These are phyloP conservation scores for Yamadazyma spencermartinsiae DNA, from an alignment of 1,139 yeast genomes.

Conservation along the genomic window DNA sequence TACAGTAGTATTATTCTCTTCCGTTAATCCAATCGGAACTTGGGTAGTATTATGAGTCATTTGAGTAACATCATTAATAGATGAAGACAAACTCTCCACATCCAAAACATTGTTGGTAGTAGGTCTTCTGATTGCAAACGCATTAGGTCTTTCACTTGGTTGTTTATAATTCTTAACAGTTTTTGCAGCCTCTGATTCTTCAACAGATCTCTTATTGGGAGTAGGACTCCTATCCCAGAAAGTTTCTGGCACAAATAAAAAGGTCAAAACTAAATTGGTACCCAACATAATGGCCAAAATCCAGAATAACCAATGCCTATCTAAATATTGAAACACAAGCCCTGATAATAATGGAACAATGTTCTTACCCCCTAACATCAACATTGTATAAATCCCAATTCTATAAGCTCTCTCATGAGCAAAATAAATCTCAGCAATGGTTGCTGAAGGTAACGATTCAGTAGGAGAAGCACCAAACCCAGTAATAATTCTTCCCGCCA, in stretches of 20 bases:
- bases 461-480: slow-evolving; percentile 65
- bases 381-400: slow-evolving; percentile 60
- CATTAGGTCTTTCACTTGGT: slow-evolving; percentile 33
- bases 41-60: slow-evolving; percentile 5
- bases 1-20: slow-evolving; percentile 8
- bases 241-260: slow-evolving; percentile 63
- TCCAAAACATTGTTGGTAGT: slow-evolving; percentile 19
- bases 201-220: slow-evolving; percentile 47
- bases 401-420: slow-evolving; percentile 68
- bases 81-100: slow-evolving; percentile 21
- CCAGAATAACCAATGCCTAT: slow-evolving; percentile 67
- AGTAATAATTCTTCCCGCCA: slow-evolving; percentile 59
- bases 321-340: slow-evolving; percentile 48
- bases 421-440: slow-evolving; percentile 63
- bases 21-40: slow-evolving; percentile 23
- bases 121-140: slow-evolving; percentile 26
- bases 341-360: slow-evolving; percentile 58
- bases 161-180: slow-evolving; percentile 32
- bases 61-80: slow-evolving; percentile 14
- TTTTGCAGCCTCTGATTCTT: slow-evolving; percentile 52
- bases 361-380: slow-evolving; percentile 63
- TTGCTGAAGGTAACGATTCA: slow-evolving; percentile 61
- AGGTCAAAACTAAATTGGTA: slow-evolving; percentile 43
- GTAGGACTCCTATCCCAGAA: slow-evolving; percentile 62
- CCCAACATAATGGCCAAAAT: slow-evolving; percentile 57